Evolutionary conservation across 352 stramenopile genomes (phyloP), one percentile per base, ranked within the genome.

Genomic region (Globisporangium lucens): DNA sequence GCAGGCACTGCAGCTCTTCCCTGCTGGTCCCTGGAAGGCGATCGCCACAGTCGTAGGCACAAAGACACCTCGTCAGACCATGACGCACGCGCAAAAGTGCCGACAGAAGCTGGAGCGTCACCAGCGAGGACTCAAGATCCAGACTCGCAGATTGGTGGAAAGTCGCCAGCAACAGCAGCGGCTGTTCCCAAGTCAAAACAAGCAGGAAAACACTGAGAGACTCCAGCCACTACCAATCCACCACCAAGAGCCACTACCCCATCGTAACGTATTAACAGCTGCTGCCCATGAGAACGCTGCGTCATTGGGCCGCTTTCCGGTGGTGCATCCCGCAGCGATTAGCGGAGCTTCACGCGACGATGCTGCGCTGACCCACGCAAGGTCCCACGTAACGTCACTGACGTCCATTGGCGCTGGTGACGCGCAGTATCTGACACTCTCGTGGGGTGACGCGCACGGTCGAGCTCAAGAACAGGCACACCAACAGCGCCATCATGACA

Each of bases 61-160:
- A 0, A 78, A 76, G 36, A 52, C 56, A 8, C 7, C 47, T 17
- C 55, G 56, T 1, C 83, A 91, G 66, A 89, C 79, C 65, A 90
- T 87, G 83, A 87, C 79, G 13, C 85, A 93, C 74, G 85, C 85
- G 58, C 82, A 93, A 52, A 93, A 93, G 69, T 93, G 90, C 65
- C 83, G 83, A 5, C 81, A 93, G 75, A 93, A 93, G 73, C 83
- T 90, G 70, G 77, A 77, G 52, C 76, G 83, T 24, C 72, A 77
- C 59, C 73, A 88, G 69, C 82, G 82, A 43, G 63, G 52, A 36
- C 61, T 66, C 61, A 66, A 66, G 47, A 58, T 66, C 33, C 61
- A 66, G n/a, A 24, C 47, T 0, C 61, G 61, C 47, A 59, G 10
- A 20, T 12, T 27, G 17, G 61, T n/a, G 9, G 33, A 12, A 3